A percentile compares a stretch with the other conserved stretches of the same genome.
Evolutionary conservation across 345 rosid species (phyloP).

Genomic region (Hevea brasiliensis): DNA sequence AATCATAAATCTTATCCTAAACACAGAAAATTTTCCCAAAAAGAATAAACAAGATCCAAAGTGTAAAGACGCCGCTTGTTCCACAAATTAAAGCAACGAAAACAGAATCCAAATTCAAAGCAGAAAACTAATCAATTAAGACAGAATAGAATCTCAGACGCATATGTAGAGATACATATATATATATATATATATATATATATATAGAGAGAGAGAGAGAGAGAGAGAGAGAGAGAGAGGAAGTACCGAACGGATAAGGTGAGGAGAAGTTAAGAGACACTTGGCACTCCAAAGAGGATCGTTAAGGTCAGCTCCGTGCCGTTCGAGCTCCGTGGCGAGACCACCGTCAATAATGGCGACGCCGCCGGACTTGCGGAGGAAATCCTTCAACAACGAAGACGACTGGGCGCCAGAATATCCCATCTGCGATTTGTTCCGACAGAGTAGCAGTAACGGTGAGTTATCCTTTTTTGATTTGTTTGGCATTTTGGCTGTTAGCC

Average conservation of each 20-base stretch:
- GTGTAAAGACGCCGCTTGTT: not conserved
- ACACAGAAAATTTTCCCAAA: not conserved
- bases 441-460: not conserved
- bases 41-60: not conserved
- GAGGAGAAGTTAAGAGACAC: conserved; percentile 69
- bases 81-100: not conserved
- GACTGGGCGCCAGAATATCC: conserved; percentile 26
- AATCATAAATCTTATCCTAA: not conserved
- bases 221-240: conserved; percentile 19
- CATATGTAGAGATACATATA: not conserved
- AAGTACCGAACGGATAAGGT: conserved; percentile 53
- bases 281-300: conserved; percentile 89
- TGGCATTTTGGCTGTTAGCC: not conserved
- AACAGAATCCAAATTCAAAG: not conserved
- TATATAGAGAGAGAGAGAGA: conserved; percentile 3
- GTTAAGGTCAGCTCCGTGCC: conserved; percentile 75
- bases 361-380: conserved; percentile 56
- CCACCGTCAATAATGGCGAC: conserved; percentile 69
- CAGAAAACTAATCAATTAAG: not conserved
- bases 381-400: conserved; percentile 46
- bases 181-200: too few relatives aligned
- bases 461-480: not conserved
- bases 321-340: conserved; percentile 81
- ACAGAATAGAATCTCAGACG: not conserved
- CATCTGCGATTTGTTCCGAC: conserved; percentile 11